These are phyloP conservation scores for Paspalum vaginatum DNA, from an alignment of 176 grass and related monocot species.

Conservation along the genomic window DNA sequence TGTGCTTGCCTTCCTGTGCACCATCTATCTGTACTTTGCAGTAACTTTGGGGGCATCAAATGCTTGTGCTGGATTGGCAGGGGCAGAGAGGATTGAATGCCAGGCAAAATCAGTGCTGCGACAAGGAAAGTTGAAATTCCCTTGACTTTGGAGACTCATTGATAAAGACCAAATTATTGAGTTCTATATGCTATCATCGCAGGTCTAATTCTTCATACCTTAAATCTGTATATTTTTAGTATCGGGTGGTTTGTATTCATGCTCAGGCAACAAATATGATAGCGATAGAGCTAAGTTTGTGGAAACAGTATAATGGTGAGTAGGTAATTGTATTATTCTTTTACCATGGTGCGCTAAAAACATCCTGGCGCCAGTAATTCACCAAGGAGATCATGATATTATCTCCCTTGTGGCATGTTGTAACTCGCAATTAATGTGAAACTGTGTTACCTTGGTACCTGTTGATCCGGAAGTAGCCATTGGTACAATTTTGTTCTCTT, in stretches of 20 bases:
- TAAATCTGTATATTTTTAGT: conserved; percentile 50
- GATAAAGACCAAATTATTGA: conserved; percentile 32
- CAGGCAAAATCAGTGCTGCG: conserved; percentile 60
- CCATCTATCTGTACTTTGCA: conserved; percentile 93
- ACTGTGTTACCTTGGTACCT: not conserved
- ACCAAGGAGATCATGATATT: conserved; percentile 18
- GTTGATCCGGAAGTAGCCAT: too few relatives aligned
- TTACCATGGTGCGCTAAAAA: conserved; percentile 39
- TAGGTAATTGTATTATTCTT: conserved; percentile 35
- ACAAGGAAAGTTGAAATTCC: conserved; percentile 82
- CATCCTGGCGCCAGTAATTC: conserved; percentile 28
- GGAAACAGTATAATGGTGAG: conserved; percentile 30
- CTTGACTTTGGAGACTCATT: conserved; percentile 26
- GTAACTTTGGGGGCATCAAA: conserved; percentile 63
- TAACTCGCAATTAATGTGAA: conserved; percentile 20
- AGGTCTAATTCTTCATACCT: conserved; percentile 38
- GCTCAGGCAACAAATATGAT: conserved; percentile 25
- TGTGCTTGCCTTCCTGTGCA: conserved; percentile 84
- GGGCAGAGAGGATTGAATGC: conserved; percentile 61
- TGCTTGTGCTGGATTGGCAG: conserved; percentile 63
- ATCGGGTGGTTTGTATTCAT: conserved; percentile 37
- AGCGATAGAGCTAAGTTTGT: conserved; percentile 19
- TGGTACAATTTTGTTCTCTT: too few relatives aligned
- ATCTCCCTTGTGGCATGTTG: conserved; percentile 8
- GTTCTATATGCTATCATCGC: conserved; percentile 28